These are phyloP conservation scores for Carex scoparia DNA, from an alignment of 176 grass and related monocot species.

Conservation along the genomic window DNA sequence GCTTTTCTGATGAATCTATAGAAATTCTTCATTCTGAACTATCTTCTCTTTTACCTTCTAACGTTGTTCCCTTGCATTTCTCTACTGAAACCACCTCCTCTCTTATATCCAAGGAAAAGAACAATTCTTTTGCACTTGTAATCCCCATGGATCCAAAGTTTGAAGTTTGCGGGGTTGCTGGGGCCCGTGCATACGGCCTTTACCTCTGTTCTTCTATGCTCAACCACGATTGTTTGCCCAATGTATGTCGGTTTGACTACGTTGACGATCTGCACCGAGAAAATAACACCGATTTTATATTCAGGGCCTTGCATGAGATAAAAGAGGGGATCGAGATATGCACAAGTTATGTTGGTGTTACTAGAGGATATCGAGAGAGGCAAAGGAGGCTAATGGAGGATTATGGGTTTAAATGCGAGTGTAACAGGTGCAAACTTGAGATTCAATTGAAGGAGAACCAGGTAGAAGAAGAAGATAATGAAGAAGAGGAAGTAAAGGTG, in stretches of 20 bases:
- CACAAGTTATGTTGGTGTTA: conserved; percentile 71
- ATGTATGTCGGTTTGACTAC: conserved; percentile 70
- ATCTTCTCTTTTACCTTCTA: conserved; percentile 30
- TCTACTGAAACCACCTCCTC: conserved; percentile 48
- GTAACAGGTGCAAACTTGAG: conserved; percentile 76
- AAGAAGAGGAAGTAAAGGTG: conserved; percentile 42
- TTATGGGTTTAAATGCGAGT: conserved; percentile 79
- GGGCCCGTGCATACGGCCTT: conserved; percentile 49
- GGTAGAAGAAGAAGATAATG: conserved; percentile 2
- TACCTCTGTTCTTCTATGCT: conserved; percentile 55
- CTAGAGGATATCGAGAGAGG: conserved; percentile 45
- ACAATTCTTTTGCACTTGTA: conserved; percentile 78
- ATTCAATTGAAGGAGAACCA: conserved; percentile 53
- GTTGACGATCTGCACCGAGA: conserved; percentile 35
- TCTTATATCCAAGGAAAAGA: conserved; percentile 66
- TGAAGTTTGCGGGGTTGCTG: conserved; percentile 26
- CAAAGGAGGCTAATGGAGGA: conserved; percentile 56
- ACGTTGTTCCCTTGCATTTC: conserved; percentile 36
- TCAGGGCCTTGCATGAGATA: conserved; percentile 66
- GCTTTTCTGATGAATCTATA: conserved; percentile 14
- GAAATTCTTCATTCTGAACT: conserved; percentile 41
- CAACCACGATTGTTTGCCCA: conserved; percentile 92
- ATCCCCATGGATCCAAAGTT: conserved; percentile 39
- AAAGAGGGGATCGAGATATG: conserved; percentile 65
- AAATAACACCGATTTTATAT: conserved; percentile 54